Conservation (phyloP, 495 filamentous ascomycete species). For the Lasiosphaeria hispida region DNA sequence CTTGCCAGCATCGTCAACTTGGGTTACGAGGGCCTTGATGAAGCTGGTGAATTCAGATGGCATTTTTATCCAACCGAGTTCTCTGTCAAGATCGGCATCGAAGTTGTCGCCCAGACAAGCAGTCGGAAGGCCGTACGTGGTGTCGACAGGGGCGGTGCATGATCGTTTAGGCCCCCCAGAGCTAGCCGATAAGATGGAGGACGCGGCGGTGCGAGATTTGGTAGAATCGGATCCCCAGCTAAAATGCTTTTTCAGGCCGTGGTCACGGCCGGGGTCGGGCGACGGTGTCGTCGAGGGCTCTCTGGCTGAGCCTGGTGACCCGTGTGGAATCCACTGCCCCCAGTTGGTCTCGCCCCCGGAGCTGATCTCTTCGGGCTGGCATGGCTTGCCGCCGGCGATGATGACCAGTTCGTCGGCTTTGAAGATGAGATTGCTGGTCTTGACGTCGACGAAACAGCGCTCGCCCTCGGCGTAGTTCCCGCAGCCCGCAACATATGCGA, state of each 20-base stretch:
- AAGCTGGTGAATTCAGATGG: not conserved
- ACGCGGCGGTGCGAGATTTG: not conserved
- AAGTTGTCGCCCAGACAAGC: slow-evolving; percentile 19
- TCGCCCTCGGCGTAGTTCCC: slow-evolving; percentile 6
- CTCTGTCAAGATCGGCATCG: slow-evolving; percentile 17
- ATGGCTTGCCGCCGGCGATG: slow-evolving; percentile 1
- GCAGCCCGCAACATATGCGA: slow-evolving; percentile 3
- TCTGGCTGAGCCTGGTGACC: no score
- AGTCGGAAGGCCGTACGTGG: slow-evolving; percentile 19
- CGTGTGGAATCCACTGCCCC: slow-evolving; percentile 6
- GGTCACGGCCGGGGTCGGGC: not conserved
- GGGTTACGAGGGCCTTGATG: slow-evolving; percentile 3
- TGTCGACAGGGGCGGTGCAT: slow-evolving; percentile 16
- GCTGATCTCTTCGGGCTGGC: slow-evolving; percentile 10
- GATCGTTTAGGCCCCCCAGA: not conserved
- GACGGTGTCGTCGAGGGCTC: not conserved
- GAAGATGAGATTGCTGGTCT: not conserved
- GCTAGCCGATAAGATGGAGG: not conserved
- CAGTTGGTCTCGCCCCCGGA: slow-evolving; percentile 11
- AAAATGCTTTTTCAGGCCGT: not conserved
- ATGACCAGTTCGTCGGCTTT: not conserved
- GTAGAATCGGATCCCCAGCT: slow-evolving; percentile 1
- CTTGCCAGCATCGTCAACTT: not conserved
- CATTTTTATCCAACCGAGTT: slow-evolving; percentile 7
- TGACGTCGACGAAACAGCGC: slow-evolving; percentile 6